A percentile compares a stretch with the other conserved stretches of the same genome.
Conservation (phyloP, 192 early-diverging fungal species). For the Entomortierella beljakovae region DNA sequence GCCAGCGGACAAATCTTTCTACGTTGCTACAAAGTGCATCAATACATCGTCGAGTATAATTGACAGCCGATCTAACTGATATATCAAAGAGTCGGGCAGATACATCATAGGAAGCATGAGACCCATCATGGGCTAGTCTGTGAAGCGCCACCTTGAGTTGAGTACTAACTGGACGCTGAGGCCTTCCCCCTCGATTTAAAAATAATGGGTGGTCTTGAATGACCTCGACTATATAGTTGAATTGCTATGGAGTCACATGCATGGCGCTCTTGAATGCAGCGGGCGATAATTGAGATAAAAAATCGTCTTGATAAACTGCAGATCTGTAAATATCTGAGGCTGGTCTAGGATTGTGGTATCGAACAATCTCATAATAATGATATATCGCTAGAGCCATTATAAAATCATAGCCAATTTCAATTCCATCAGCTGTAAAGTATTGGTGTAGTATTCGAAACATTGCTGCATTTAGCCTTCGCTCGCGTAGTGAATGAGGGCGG, state of each 20-base stretch:
- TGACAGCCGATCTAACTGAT: background rate
- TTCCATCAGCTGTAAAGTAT: no score
- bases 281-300: background rate
- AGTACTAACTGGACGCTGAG: background rate
- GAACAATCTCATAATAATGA: no score
- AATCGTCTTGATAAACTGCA: no score
- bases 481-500: no score
- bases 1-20: background rate
- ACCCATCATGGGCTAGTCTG: background rate
- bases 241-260: background rate
- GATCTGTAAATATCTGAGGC: no score
- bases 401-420: no score
- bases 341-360: no score
- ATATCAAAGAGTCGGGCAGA: background rate
- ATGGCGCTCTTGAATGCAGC: background rate
- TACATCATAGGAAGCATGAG: background rate
- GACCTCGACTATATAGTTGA: background rate
- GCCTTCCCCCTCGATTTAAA: background rate
- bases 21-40: constrained; percentile 1
- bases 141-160: constrained; percentile 2
- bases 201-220: background rate
- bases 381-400: no score
- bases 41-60: background rate
- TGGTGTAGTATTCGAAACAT: no score
- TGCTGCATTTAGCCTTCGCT: no score